A percentile compares a stretch with the other conserved stretches of the same genome.
Conservation (phyloP, 108 stramenopile genomes). For the Cyclotella atomus region DNA sequence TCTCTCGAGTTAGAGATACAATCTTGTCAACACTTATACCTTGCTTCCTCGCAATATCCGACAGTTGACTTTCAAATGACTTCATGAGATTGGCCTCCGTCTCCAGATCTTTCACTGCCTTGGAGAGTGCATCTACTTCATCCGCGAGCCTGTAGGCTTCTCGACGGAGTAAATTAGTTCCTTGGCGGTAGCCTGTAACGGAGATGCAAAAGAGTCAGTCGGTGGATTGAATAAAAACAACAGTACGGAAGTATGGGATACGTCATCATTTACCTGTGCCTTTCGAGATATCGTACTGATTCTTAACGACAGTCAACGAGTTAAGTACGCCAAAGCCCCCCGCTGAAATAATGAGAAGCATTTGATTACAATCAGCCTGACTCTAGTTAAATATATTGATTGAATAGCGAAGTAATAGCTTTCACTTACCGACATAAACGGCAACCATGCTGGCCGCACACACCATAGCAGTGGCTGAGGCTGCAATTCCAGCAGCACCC, state of each 20-base stretch:
- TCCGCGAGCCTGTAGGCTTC: neutral
- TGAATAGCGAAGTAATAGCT: neutral
- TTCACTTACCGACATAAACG: neutral
- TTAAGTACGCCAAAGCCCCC: neutral
- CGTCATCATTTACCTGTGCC: neutral
- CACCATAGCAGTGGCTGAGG: neutral
- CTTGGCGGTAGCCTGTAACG: neutral
- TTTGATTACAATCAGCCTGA: too few species aligned
- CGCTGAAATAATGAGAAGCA: neutral
- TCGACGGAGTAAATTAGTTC: neutral
- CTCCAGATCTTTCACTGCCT: neutral
- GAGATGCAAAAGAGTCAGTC: neutral
- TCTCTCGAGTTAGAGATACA: neutral
- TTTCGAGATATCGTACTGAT: neutral
- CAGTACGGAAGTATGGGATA: neutral
- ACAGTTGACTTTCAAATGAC: neutral
- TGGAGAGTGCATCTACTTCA: neutral
- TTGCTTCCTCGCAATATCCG: slow-evolving; percentile 1
- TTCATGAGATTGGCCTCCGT: neutral
- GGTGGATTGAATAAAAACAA: neutral
- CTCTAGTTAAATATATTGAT: neutral
- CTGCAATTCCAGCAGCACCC: neutral
- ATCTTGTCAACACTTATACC: neutral
- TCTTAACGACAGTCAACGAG: neutral
- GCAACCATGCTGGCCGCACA: neutral